Base-by-base conservation (phyloP, 139 green algal genomes). In the Micractinium sp. region DNA sequence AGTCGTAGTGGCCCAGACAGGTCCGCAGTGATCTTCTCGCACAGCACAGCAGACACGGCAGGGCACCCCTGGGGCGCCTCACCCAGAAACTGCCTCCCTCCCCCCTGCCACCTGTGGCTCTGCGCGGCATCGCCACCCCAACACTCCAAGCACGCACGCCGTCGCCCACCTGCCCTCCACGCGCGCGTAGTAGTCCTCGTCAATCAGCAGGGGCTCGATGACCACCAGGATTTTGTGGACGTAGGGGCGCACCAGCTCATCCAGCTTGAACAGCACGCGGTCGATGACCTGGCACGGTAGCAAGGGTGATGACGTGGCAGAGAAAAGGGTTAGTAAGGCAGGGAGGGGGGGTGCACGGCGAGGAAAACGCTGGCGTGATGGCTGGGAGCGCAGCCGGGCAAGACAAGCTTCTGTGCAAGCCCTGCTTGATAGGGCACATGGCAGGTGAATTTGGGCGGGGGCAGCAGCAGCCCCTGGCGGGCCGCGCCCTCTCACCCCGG, bases 141-240 rank as follows among this genome's bases (percentile, higher is more conserved):
- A 71, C 22, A 71, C 12, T 12, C 19, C 3, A 71, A 25, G 63
- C n/a, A 81, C 75, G 3, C 75, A 31, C 16, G 13, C n/a, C 56
- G 25, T 3, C 25, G 0, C 81, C 9, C 83, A 87, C 83, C 98
- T 92, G 0, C 98, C 98, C 93, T 99, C 98, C 73, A 99, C 97
- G 80, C 97, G 96, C 4, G 97, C 98, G 86, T 99, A 99, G 94
- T 99, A 99, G 94, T 99, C 98, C 94, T 99, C 98, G 87, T 99
- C 98, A 89, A 99, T 99, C 18, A 99, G 95, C 93, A 99, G 95
- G 27, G 98, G 98, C 95, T 99, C 97, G 86, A 99, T 99, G 77
- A 99, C 98, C 47, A 99, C 98, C 88, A 99, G 95, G 90, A 99
- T 99, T 93, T 99, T 99, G 95, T 99, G 98, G 88, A 99, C 97